Percentiles rank a stretch among this genome's conserved stretches.
Conservation (phyloP, 371 early-diverging fungal genomes). For the Saksenaea vasiformis region DNA sequence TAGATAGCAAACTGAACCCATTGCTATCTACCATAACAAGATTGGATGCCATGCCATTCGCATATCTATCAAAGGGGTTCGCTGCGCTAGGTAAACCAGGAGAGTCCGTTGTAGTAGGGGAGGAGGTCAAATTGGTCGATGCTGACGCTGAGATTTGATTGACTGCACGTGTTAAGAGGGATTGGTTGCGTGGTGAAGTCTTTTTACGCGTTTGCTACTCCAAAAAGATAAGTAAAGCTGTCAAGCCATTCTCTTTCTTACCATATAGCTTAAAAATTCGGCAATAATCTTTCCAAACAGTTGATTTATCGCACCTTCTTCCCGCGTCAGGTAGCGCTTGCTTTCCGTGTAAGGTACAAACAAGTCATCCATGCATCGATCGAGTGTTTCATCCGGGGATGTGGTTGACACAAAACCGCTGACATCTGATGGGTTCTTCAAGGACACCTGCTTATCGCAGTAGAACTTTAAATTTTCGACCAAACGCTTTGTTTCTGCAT, state of each 20-base stretch:
- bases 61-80: constrained; percentile 18
- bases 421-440: constrained; percentile 23
- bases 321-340: constrained; percentile 81
- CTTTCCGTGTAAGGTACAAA: constrained; percentile 94
- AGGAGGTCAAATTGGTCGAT: constrained; percentile 8
- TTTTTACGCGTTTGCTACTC: constrained; percentile 59
- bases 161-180: constrained; percentile 69
- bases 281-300: constrained; percentile 61
- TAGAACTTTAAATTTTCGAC: constrained; percentile 72
- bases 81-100: constrained; percentile 1
- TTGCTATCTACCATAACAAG: constrained; percentile 37
- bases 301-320: constrained; percentile 65
- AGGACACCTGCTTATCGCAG: constrained; percentile 57
- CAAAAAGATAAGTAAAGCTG: constrained; percentile 2
- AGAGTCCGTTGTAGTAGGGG: background rate
- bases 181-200: constrained; percentile 60
- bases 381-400: constrained; percentile 65
- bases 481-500: constrained; percentile 74
- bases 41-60: constrained; percentile 14
- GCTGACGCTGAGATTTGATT: constrained; percentile 69
- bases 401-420: constrained; percentile 43
- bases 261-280: constrained; percentile 47
- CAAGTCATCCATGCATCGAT: constrained; percentile 91
- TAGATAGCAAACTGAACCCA: constrained; percentile 60
- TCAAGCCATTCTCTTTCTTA: constrained; percentile 11